phyloP scores from a whole-genome alignment of 257 asterid species.

The Ballota nigra region DNA sequence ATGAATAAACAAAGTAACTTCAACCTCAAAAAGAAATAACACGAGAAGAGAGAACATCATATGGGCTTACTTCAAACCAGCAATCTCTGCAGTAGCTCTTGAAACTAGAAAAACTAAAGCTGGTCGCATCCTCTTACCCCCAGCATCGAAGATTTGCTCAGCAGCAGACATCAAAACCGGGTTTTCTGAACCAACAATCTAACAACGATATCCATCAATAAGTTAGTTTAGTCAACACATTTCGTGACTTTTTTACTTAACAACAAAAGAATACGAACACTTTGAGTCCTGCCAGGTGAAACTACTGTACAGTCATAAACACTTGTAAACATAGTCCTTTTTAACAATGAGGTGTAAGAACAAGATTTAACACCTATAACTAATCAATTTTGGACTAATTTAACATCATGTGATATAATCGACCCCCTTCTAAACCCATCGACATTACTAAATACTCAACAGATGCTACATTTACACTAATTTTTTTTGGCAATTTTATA shows the following conservation, averaged over 20 bases:
- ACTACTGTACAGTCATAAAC: too few relatives aligned
- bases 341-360: not conserved
- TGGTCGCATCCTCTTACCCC: constrained; percentile 96
- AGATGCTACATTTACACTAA: not conserved
- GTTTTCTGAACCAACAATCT: constrained; percentile 98
- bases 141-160: constrained; percentile 96
- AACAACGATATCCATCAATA: constrained; percentile 28
- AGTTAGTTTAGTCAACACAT: constrained; percentile 5
- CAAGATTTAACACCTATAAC: not conserved
- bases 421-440: too few relatives aligned
- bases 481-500: too few relatives aligned
- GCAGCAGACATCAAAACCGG: constrained; percentile 97
- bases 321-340: not conserved
- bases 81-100: constrained; percentile 83
- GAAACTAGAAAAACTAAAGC: constrained; percentile 88
- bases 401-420: too few relatives aligned
- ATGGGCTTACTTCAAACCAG: constrained; percentile 65
- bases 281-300: too few relatives aligned
- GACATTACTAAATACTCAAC: not conserved
- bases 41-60: constrained; percentile 2
- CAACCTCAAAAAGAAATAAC: not conserved
- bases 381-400: not conserved
- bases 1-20: constrained; percentile 8
- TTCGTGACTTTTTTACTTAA: not conserved
- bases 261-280: not conserved